Evolutionary conservation across 176 grass and related monocot species (phyloP).

Genomic region (Ensete ventricosum): DNA sequence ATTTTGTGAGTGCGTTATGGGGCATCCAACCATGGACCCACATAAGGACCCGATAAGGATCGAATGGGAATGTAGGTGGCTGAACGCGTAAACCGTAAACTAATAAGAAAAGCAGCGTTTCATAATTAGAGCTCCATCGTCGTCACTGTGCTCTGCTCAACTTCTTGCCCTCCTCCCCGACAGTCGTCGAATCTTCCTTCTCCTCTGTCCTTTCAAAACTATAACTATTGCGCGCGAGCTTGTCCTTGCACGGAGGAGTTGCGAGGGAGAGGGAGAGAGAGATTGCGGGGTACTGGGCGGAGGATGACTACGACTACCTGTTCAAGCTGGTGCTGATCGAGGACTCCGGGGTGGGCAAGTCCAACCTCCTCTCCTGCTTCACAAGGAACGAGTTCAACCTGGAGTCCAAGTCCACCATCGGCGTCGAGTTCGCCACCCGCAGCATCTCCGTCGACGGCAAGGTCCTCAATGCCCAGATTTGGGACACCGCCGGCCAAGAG

Average conservation of each 20-base stretch:
- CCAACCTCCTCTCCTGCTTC: conserved; percentile 38
- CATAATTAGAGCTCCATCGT: background rate
- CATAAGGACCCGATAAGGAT: no score
- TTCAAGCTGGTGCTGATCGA: conserved; percentile 42
- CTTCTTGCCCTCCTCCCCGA: background rate
- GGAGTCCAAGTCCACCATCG: conserved; percentile 28
- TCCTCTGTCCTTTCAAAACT: background rate
- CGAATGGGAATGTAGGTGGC: no score
- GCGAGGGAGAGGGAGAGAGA: background rate
- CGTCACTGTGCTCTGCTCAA: background rate
- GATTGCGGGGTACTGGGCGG: conserved; percentile 27
- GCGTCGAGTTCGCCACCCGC: conserved; percentile 20
- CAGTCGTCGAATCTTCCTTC: background rate
- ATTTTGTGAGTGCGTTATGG: background rate
- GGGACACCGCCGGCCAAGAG: conserved; percentile 39
- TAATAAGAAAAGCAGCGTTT: background rate
- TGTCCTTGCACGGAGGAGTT: background rate
- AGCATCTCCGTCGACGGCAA: conserved; percentile 34
- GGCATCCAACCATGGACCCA: no score
- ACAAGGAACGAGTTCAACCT: conserved; percentile 36
- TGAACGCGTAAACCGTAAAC: no score
- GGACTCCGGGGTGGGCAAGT: conserved; percentile 37
- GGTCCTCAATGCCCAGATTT: conserved; percentile 47
- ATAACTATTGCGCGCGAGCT: background rate
- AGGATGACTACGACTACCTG: conserved; percentile 40